Evolutionary conservation across 2,329 filamentous ascomycete genomes (phyloP), one percentile per base, ranked within the genome.

Genomic region (Alternaria viburni): DNA sequence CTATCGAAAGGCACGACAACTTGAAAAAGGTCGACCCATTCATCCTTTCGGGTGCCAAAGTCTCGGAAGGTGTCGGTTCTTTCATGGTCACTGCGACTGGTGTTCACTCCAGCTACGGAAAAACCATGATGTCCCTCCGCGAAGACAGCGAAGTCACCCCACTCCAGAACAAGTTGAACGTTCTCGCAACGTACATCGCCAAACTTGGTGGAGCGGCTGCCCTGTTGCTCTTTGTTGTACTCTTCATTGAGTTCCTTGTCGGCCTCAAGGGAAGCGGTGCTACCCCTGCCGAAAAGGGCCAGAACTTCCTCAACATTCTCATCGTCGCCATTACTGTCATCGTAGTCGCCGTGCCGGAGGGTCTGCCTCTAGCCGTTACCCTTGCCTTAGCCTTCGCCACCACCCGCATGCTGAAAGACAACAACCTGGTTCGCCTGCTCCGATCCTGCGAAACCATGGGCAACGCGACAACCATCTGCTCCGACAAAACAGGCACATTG

Each of bases 161-260:
- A 4, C 79, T 95, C 8, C 92, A 95, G 77, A 89, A 87, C 3
- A 94, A 93, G 78, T 83, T 95, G 62, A 93, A 93, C 68, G 84
- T 89, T 5, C 83, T 95, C 17, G 92, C 92, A 7, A 91, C 93
- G 71, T 91, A 93, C 73, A 93, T 95, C 70, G 90, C 90, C n/a
- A 91, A 91, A 74, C 84, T 91, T 45, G 90, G 90, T 79, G 93
- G 92, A 77, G 89, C 87, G 64, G 92, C 93, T 52, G 93, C 91
- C 68, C 83, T 96, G 13, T 80, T 94, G 10, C 84, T 97, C 50
- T 97, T 97, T 81, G 85, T 95, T 50, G 91, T 96, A 49, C 85
- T 97, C 13, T 88, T 97, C 74, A 94, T 97, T 81, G 88, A 93
- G 72, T 97, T 97, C 76, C 83, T 96, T 10, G 92, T 89, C 51